Evolutionary conservation across 139 green algal genomes (phyloP), one percentile per base, ranked within the genome.

Genomic region (Chlamydomonas sphaeroides): DNA sequence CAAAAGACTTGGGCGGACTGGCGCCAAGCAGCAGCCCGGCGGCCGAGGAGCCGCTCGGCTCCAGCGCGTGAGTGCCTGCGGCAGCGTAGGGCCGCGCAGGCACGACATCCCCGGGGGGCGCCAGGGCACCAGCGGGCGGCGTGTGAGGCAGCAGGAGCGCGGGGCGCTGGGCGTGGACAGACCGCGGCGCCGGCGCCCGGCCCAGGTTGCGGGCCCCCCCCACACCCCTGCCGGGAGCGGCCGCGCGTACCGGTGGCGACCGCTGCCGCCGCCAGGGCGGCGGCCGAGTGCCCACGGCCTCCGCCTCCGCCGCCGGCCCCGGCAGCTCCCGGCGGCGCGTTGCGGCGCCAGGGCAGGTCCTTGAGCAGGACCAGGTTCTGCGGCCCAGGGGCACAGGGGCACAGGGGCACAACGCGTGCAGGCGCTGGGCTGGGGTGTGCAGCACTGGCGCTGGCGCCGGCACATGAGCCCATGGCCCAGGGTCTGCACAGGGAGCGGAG

Each of bases 251-350:
- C 76, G 4, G 76, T 66, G 3, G 76, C 76, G 26, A 83, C 76
- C 11, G 62, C 76, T n/a, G 76, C 76, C 15, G 76, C 76, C 35
- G 76, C 76, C 76, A 83, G 45, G 7, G 76, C 76, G 5, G 76
- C 63, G 0, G 59, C 62, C 3, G 76, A 83, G 76, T 25, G 3
- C 62, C 48, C 5, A 18, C 49, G 2, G 51, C 48, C 14, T 20
- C 17, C 17, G 49, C 49, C 15, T 7, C 20, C 21, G 30, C 49
- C 3, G n/a, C 70, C 10, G 18, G n/a, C 11, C 26, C 48, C 69
- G n/a, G 15, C 6, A 14, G 11, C 30, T 32, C 6, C n/a, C 49
- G 69, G 30, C 5, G 5, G 30, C 35, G 48, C n/a, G n/a, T n/a
- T n/a, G 23, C 56, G 32, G 33, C 21, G 25, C 71, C 71, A 78